Conservation (phyloP, 2,329 filamentous ascomycete genomes). For the Scedosporium dehoogii region DNA sequence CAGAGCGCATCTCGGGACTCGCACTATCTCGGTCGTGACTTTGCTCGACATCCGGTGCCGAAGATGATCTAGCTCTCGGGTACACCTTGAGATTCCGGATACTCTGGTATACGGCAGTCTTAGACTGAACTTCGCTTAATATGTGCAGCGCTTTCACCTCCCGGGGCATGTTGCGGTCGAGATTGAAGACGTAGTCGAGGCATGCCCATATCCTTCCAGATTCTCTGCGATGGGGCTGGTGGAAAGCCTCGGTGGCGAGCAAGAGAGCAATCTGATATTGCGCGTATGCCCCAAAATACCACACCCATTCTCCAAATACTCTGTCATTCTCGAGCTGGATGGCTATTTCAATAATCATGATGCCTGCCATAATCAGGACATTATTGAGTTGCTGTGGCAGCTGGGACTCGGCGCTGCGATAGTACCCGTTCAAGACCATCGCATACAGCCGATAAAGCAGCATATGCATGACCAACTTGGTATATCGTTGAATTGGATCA, state of each 20-base stretch:
- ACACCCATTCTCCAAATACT: conserved; percentile 48
- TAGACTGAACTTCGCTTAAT: conserved; percentile 44
- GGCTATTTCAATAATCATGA: conserved; percentile 37
- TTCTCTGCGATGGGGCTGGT: conserved; percentile 44
- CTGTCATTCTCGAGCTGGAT: conserved; percentile 34
- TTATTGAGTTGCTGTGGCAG: conserved; percentile 55
- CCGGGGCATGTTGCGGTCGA: conserved; percentile 39
- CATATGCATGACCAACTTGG: conserved; percentile 54
- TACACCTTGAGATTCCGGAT: conserved; percentile 21
- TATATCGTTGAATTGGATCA: conserved; percentile 52
- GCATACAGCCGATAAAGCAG: conserved; percentile 54
- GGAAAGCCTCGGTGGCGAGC: conserved; percentile 57
- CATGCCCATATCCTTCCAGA: conserved; percentile 60
- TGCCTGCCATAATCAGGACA: conserved; percentile 53
- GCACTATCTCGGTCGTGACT: not conserved
- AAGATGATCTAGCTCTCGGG: not conserved
- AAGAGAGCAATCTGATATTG: conserved; percentile 64
- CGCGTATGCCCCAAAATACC: conserved; percentile 63
- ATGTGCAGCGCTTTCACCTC: conserved; percentile 51
- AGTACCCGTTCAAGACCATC: conserved; percentile 60
- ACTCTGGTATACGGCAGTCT: conserved; percentile 47
- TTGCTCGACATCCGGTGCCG: not conserved
- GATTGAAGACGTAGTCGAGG: conserved; percentile 61
- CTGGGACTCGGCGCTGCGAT: conserved; percentile 32
- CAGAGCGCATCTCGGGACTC: not conserved